Conservation (phyloP, 1,284 basidiomycete species). For the Ustilago lituana region DNA sequence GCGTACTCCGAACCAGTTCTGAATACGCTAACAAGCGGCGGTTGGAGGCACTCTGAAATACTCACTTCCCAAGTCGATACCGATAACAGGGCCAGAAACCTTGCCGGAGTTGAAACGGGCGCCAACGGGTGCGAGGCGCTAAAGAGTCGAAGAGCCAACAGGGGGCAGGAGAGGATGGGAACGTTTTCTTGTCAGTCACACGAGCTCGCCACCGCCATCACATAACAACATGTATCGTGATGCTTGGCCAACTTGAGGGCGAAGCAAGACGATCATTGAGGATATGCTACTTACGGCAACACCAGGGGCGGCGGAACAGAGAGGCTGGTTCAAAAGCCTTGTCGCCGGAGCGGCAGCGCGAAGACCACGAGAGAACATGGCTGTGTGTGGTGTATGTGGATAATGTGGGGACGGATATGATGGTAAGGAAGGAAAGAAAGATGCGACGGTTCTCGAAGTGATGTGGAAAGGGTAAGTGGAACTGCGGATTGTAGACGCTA, state of each 20-base stretch:
- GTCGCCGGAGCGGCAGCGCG: constrained; percentile 56
- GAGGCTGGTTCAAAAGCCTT: constrained; percentile 56
- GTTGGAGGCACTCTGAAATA: constrained; percentile 4
- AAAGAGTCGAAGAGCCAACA: background rate
- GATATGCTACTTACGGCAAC: constrained; percentile 47
- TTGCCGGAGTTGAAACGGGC: constrained; percentile 58
- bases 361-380: constrained; percentile 55
- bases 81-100: constrained; percentile 64
- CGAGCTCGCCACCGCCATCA: constrained; percentile 2
- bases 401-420: constrained; percentile 7
- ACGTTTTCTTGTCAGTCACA: constrained; percentile 6
- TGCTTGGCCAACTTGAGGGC: too few species aligned
- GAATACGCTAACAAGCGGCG: background rate
- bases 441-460: background rate
- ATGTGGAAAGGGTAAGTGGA: constrained; percentile 3
- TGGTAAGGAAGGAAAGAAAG: constrained; percentile 1
- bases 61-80: constrained; percentile 65
- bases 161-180: too few species aligned
- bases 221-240: too few species aligned
- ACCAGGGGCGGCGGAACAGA: constrained; percentile 51
- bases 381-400: constrained; percentile 13
- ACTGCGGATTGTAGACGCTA: constrained; percentile 4
- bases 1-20: background rate
- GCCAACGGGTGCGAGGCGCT: constrained; percentile 55
- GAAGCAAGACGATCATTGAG: background rate